phyloP scores from a whole-genome alignment of 345 rosid species.

The Gossypium mustelinum region DNA sequence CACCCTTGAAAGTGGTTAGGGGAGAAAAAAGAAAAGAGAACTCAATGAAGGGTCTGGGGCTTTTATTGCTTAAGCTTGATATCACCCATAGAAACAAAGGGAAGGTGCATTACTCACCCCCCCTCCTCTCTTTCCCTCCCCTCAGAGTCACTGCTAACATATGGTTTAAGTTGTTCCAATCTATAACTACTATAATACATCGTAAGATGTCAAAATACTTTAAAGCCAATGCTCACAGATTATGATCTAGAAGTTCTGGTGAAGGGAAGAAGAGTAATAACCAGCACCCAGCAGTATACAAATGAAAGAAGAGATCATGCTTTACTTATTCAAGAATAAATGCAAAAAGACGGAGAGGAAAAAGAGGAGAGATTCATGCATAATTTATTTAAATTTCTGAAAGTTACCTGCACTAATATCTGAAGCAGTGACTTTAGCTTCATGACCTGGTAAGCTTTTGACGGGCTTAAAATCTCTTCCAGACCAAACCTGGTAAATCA shows the following conservation, averaged over 20 bases:
- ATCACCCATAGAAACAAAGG: neutral
- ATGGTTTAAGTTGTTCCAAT: neutral
- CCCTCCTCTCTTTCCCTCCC: neutral
- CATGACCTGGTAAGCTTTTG: conserved; percentile 71
- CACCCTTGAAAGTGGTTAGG: neutral
- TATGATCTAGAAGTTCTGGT: neutral
- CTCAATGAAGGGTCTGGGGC: neutral
- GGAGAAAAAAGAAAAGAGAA: neutral
- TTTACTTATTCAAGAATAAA: neutral
- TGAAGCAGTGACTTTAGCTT: conserved; percentile 70
- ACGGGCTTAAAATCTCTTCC: conserved; percentile 85
- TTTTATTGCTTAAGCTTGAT: neutral
- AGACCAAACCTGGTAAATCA: conserved; percentile 73
- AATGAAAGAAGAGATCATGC: neutral
- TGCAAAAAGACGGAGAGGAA: too few relatives aligned
- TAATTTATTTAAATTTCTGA: conserved; percentile 1
- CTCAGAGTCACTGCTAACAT: neutral
- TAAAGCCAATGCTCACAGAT: neutral
- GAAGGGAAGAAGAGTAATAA: neutral
- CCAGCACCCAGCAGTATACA: neutral
- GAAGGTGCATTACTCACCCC: neutral
- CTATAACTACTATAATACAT: neutral
- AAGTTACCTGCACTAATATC: conserved; percentile 55
- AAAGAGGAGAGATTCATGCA: neutral
- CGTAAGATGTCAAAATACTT: neutral